Base-by-base conservation (phyloP, 2,329 filamentous ascomycete genomes). In the Coniella lustricola region DNA sequence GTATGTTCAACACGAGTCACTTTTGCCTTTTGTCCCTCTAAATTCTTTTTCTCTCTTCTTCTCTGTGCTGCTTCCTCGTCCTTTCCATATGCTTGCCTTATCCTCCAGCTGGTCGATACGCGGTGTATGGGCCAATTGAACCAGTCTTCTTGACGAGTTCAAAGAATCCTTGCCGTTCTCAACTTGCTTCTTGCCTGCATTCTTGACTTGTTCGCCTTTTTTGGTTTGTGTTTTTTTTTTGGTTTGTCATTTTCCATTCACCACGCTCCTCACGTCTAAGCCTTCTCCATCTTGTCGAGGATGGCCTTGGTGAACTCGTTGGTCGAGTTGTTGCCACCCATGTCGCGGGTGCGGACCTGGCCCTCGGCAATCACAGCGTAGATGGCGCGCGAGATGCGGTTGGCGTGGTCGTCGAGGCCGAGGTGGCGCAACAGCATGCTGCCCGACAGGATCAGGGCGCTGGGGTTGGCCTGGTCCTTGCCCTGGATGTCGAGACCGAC, bases 401-500 rank as follows among this genome's bases (percentile, higher is more conserved):
- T 96, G 64, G 93, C 93, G 69, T 98, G 93, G 69, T 97, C 90
- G 66, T 98, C 91, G 44, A 98, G 85, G 60, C 93, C 93, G 58
- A 98, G 81, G 75, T 98, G 93, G 66, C 93, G 86, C 68, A 98
- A 81, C 62, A 98, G 85, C 93, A 98, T 98, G 67, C 89, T 87
- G 57, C 90, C 90, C 52, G 89, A 95, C 56, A 98, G 85, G 59
- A 98, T 81, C 76, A 98, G 78, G 57, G 93, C 93, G 49, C 90
- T 96, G 46, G 93, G 93, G 81, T 98, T 98, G 58, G 93, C 93
- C 77, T 97, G 90, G 73, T 96, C 90, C 79, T 96, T 96, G 77
- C 93, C 93, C 84, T 97, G 90, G 76, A 98, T 98, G 70, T 98
- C 93, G 43, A 98, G 85, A 73, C 93, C 93, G 66, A 98, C 93